Conservation (phyloP, 2,329 filamentous ascomycete species). For the Botryosphaeria agaves region DNA sequence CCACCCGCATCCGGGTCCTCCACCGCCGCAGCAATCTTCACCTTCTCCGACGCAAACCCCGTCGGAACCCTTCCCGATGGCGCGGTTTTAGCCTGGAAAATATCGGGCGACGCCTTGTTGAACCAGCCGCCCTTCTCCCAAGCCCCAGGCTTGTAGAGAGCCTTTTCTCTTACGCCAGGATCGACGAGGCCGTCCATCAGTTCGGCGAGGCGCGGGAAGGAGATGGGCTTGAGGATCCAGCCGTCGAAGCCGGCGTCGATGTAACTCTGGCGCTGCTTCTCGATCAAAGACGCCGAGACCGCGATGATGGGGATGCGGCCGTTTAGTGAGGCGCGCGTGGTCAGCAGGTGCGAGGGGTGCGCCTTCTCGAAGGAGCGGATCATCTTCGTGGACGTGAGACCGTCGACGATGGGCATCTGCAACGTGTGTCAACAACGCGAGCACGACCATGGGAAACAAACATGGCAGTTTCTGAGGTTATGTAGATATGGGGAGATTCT, state of each 20-base stretch:
- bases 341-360: slow-evolving; percentile 34
- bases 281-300: slow-evolving; percentile 66
- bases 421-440: neutral
- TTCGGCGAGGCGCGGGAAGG: slow-evolving; percentile 55
- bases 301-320: slow-evolving; percentile 66
- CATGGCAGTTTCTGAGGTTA: neutral
- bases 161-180: slow-evolving; percentile 36
- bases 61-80: slow-evolving; percentile 9
- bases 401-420: slow-evolving; percentile 86
- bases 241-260: slow-evolving; percentile 70
- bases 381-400: slow-evolving; percentile 64
- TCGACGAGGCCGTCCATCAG: slow-evolving; percentile 55
- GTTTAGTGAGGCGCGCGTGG: slow-evolving; percentile 39
- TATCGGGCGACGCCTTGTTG: slow-evolving; percentile 18
- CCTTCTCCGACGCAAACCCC: slow-evolving; percentile 8
- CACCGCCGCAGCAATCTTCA: slow-evolving; percentile 13
- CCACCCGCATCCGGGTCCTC: slow-evolving; percentile 16
- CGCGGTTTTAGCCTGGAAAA: slow-evolving; percentile 19
- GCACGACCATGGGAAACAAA: too few relatives aligned
- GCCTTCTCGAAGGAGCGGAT: slow-evolving; percentile 56
- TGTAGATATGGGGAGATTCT: neutral
- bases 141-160: slow-evolving; percentile 50
- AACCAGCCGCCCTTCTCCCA: slow-evolving; percentile 92
- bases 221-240: slow-evolving; percentile 80
- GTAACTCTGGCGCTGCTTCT: slow-evolving; percentile 51